These are phyloP conservation scores for Xylariaceae sp. DNA, from an alignment of 2,329 filamentous ascomycete genomes.

Conservation along the genomic window DNA sequence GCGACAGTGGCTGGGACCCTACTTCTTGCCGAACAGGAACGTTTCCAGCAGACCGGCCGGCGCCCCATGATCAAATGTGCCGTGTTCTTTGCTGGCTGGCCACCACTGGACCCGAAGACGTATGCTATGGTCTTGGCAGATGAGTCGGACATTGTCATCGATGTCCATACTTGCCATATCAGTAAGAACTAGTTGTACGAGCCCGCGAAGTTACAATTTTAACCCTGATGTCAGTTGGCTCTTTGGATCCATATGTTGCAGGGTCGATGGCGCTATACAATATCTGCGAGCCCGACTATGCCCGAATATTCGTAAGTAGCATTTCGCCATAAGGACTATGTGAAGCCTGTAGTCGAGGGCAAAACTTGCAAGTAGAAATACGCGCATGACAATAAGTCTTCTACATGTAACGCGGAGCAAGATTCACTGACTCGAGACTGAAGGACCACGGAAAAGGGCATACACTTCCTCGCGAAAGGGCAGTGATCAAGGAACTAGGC, in stretches of 20 bases:
- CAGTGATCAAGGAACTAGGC: constrained; percentile 44
- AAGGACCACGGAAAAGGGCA: constrained; percentile 59
- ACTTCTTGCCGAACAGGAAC: constrained; percentile 27
- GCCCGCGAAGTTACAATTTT: neutral
- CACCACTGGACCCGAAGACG: constrained; percentile 42
- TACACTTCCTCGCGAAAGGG: constrained; percentile 53
- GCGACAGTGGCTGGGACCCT: constrained; percentile 30
- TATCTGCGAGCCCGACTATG: constrained; percentile 56
- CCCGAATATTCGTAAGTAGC: constrained; percentile 48
- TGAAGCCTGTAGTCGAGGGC: too few species aligned
- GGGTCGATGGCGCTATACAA: constrained; percentile 60
- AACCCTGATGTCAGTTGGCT: constrained; percentile 40
- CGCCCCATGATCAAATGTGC: constrained; percentile 42
- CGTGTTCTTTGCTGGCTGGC: constrained; percentile 53
- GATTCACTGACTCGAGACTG: too few species aligned
- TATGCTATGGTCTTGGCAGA: constrained; percentile 46
- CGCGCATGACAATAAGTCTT: too few species aligned
- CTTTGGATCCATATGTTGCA: constrained; percentile 56
- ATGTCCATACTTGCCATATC: constrained; percentile 50
- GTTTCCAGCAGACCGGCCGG: constrained; percentile 23
- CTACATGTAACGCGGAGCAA: too few species aligned
- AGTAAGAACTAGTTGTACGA: constrained; percentile 32
- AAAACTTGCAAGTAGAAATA: constrained; percentile 42
- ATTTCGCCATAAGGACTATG: too few species aligned
- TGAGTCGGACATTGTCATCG: constrained; percentile 45